A percentile compares a stretch with the other conserved stretches of the same genome.
phyloP scores from a whole-genome alignment of 352 stramenopile genomes.

The Pythium utonaiense region DNA sequence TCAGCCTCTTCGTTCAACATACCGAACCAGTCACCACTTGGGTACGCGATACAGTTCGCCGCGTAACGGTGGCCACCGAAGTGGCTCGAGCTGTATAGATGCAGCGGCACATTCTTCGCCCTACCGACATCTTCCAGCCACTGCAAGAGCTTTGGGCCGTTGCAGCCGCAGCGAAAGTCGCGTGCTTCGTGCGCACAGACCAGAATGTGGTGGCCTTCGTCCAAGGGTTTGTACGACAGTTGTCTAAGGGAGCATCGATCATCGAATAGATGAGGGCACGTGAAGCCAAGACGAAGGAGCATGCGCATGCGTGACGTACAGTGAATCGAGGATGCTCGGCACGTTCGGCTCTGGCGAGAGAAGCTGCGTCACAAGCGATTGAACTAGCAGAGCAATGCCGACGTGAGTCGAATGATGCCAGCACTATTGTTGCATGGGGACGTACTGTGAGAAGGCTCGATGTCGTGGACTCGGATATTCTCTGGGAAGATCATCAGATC shows the following conservation, averaged over 20 bases:
- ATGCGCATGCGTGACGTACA: constrained; percentile 7
- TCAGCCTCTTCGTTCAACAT: constrained; percentile 57
- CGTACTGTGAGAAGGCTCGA: constrained; percentile 45
- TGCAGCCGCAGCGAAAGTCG: constrained; percentile 72
- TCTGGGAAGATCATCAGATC: constrained; percentile 74
- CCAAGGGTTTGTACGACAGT: constrained; percentile 34
- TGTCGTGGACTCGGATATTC: constrained; percentile 48
- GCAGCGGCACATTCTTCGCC: constrained; percentile 26
- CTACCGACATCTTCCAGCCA: constrained; percentile 50
- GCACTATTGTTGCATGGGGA: neutral
- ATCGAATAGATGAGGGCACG: neutral
- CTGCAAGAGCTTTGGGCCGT: constrained; percentile 58
- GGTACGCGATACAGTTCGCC: constrained; percentile 69
- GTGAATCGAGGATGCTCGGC: neutral
- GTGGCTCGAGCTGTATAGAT: constrained; percentile 65
- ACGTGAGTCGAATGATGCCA: neutral
- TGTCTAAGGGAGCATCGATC: constrained; percentile 25
- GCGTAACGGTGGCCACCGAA: constrained; percentile 75
- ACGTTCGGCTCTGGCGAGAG: constrained; percentile 6
- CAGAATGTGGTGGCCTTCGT: constrained; percentile 53
- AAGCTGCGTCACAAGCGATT: constrained; percentile 10
- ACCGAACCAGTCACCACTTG: constrained; percentile 73
- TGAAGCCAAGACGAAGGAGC: neutral
- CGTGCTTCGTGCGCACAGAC: constrained; percentile 59
- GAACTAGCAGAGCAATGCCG: neutral